Evolutionary conservation across 2,329 filamentous ascomycete genomes (phyloP), one percentile per base, ranked within the genome.

Genomic region (Diplodia seriata): DNA sequence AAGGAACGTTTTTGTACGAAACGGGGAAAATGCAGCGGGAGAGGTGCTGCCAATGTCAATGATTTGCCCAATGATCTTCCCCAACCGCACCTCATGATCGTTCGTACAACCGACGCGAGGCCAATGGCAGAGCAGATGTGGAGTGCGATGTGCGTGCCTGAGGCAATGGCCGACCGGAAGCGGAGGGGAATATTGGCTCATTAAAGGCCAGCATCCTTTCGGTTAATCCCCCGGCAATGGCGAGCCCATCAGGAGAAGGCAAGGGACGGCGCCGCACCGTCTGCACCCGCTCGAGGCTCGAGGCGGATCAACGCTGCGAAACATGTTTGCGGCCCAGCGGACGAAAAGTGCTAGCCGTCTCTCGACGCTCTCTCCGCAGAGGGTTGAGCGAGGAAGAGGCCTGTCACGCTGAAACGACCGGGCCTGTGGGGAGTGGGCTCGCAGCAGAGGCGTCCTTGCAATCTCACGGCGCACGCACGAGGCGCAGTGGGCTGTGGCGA

Each of bases 141-240:
- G 29, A 33, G 47, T 26, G 36, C 11, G 43, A 62, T 36, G 59
- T 51, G 59, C 43, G 40, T 63, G 43, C 59, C 59, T 63, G 43
- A 36, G 43, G 59, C 59, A 14, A 31, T 63, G 59, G 23, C 14
- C 36, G 59, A n/a, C 59, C 47, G 31, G 43, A 36, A 38, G 23
- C 31, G 59, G 59, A 50, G 59, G 31, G 47, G 36, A 43, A 63
- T 63, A 63, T 63, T 63, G 59, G 59, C 59, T 63, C 59, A 63
- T 63, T 63, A 63, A 63, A 50, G 31, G 59, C n/a, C 47, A 63
- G 47, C 59, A 49, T 38, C 59, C 59, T 50, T 63, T 63, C 59
- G 59, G 59, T 38, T 38, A 63, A 51, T 26, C n/a, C 43, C 29
- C 59, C 59, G 59, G 59, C 26, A 62, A 62, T 50, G 57, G 43